phyloP scores from a whole-genome alignment of 2,329 filamentous ascomycete species.

The Botrytis medusae region DNA sequence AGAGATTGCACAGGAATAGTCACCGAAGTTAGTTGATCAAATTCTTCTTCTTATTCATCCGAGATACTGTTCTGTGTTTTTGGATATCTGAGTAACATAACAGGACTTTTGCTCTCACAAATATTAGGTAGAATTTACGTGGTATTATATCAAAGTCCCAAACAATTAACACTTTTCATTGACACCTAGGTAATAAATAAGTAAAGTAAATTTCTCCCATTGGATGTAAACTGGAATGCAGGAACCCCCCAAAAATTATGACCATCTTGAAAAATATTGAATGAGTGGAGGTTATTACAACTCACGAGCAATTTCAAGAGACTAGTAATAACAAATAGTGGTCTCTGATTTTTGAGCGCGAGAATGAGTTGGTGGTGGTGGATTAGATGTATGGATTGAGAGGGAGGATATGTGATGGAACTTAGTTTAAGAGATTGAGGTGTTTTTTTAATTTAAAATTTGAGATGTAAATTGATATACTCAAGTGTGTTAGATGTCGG shows the following conservation, averaged over 20 bases:
- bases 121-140: neutral
- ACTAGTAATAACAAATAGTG: no score
- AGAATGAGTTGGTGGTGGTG: neutral
- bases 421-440: no score
- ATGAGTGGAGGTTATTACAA: neutral
- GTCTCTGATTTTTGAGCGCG: neutral
- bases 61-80: neutral
- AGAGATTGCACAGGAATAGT: fast-evolving
- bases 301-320: neutral
- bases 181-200: no score
- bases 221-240: no score
- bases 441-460: no score
- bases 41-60: neutral
- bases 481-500: neutral
- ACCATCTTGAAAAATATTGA: neutral
- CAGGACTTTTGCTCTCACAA: neutral
- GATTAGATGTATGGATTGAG: neutral
- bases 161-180: neutral
- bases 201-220: no score
- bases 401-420: no score
- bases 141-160: neutral
- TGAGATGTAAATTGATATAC: neutral
- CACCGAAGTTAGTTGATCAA: neutral
- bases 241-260: no score
- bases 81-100: neutral